Evolutionary conservation across 331 rosid species (phyloP).

Genomic region (Quercus phellos): DNA sequence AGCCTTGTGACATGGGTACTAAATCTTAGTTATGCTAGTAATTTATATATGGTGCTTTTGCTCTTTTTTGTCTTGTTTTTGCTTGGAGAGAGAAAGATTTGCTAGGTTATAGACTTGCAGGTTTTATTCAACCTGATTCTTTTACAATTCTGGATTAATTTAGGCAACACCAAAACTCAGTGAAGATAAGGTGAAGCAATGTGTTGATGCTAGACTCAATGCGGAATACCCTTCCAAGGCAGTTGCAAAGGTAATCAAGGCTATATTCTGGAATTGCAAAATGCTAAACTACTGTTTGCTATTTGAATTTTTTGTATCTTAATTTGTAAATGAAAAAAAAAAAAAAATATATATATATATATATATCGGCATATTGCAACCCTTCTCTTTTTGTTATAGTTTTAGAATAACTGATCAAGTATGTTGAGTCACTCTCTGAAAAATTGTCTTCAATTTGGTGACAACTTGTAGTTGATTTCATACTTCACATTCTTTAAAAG

Average conservation of each 20-base stretch:
- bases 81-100: background rate
- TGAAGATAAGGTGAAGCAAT: conserved; percentile 79
- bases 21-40: conserved; percentile 4
- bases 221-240: conserved; percentile 75
- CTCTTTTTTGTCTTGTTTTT: background rate
- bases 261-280: background rate
- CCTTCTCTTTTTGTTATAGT: background rate
- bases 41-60: background rate
- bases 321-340: too few relatives aligned
- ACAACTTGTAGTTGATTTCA: background rate
- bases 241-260: conserved; percentile 64
- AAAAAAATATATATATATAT: too few relatives aligned
- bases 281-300: background rate
- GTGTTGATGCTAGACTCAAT: conserved; percentile 63
- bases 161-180: conserved; percentile 81
- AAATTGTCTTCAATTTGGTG: background rate
- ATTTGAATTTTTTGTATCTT: background rate
- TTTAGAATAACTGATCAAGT: background rate
- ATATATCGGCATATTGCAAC: background rate
- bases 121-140: conserved; percentile 21
- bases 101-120: background rate
- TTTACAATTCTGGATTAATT: conserved; percentile 13
- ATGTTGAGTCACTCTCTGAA: background rate
- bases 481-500: background rate
- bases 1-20: conserved; percentile 91